These are phyloP conservation scores for Arthrobotrys pseudoclavata DNA, from an alignment of 2,329 filamentous ascomycete species.

Conservation along the genomic window DNA sequence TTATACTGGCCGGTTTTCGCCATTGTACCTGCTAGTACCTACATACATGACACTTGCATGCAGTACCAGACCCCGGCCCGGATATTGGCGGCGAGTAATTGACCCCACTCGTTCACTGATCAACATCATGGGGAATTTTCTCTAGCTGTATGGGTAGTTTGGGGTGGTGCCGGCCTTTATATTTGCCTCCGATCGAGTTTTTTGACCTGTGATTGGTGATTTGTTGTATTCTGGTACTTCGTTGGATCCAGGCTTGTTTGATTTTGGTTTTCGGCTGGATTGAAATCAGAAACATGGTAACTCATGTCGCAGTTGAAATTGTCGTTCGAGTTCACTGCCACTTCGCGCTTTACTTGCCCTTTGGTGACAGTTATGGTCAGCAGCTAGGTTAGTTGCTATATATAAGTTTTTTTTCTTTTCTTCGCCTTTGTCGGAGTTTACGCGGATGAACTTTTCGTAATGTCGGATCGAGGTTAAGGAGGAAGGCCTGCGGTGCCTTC, in stretches of 20 bases:
- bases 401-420: conserved; percentile 7
- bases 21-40: conserved; percentile 11
- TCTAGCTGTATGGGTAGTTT: conserved; percentile 7
- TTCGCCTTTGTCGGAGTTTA: conserved; percentile 8
- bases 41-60: conserved; percentile 21
- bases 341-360: neutral
- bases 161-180: neutral
- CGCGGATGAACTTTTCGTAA: conserved; percentile 1
- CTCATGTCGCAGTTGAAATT: neutral
- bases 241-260: conserved; percentile 18
- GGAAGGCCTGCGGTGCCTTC: conserved; percentile 7
- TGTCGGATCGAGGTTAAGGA: conserved; percentile 3
- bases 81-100: conserved; percentile 21
- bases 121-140: conserved; percentile 33
- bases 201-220: conserved; percentile 1
- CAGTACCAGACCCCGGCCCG: conserved; percentile 25
- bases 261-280: conserved; percentile 31
- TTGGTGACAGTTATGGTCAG: conserved; percentile 3
- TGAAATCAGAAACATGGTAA: conserved; percentile 28
- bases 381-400: conserved; percentile 15
- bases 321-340: neutral
- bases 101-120: conserved; percentile 27
- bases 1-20: conserved; percentile 20
- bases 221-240: conserved; percentile 5
- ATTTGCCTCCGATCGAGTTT: conserved; percentile 4